Base-by-base conservation (phyloP, 1,284 basidiomycete genomes). In the Porphyrellus sp. region DNA sequence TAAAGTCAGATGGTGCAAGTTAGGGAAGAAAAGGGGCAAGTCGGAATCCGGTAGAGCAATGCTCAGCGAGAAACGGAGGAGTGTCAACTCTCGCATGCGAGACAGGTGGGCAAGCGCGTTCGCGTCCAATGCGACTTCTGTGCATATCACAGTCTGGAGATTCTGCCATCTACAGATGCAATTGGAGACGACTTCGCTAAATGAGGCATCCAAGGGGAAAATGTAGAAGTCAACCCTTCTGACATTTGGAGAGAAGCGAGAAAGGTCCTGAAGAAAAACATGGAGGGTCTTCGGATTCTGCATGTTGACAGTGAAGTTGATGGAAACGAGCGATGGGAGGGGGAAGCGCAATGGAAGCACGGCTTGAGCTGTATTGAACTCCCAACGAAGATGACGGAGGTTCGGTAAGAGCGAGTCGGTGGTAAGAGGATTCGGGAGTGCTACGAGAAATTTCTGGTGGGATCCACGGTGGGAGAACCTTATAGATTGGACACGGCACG, bases 141-240 rank as follows among this genome's bases (percentile, higher is more conserved):
- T 18, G 34, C 25, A 37, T 21, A 20, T 0, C 30, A 46, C 9
- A 3, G 5, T 9, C 13, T 20, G 8, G 20, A 44, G 27, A n/a
- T 46, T 38, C 11, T 6, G 5, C 54, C 47, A 55, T 18, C 40
- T 13, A 25, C 16, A 30, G 3, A 49, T 37, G 28, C 27, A 38
- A n/a, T 33, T n/a, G 5, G 43, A 31, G 21, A 20, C 11, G 8
- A 34, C 2, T 21, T 34, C 18, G 28, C 8, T 27, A 7, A 41
- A 13, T 3, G 9, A 8, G 8, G 6, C 21, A 9, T 45, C 34
- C 16, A 7, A 8, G 1, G 4, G 0, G 3, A 1, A 2, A n/a
- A 54, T 12, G n/a, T 3, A 30, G 12, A 56, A 5, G 27, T 5
- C 4, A 6, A 28, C 7, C 5, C 1, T 25, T 9, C n/a, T 39